phyloP scores from a whole-genome alignment of 139 green algal species.

The Gonium pectorale region DNA sequence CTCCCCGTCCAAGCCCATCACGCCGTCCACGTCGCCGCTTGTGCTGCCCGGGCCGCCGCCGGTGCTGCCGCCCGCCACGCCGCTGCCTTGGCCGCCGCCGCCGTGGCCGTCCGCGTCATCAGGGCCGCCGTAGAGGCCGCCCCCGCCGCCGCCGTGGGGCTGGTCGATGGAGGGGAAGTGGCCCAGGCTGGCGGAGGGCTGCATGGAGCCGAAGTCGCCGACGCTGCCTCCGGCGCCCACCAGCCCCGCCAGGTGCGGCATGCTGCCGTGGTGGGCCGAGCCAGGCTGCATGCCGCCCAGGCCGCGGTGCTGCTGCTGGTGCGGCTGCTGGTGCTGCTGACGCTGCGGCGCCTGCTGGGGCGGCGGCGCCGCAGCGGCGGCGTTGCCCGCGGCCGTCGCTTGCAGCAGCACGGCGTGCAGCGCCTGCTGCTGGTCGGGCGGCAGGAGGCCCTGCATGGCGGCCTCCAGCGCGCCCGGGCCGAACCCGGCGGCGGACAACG shows the following conservation, averaged over 20 bases:
- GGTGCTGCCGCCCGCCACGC: neutral
- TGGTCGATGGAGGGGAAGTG: neutral
- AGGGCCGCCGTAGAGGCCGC: constrained; percentile 6
- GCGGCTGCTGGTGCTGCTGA: neutral
- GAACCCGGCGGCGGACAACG: constrained; percentile 16
- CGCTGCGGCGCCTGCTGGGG: neutral
- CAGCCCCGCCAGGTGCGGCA: neutral
- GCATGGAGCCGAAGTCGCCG: neutral
- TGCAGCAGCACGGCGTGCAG: constrained; percentile 58
- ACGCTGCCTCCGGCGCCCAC: constrained; percentile 2
- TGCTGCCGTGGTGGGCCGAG: constrained; percentile 12
- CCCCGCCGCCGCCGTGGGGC: neutral
- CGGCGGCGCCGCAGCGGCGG: neutral
- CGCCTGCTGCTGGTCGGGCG: constrained; percentile 60
- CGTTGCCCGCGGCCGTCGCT: constrained; percentile 15
- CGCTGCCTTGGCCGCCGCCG: neutral
- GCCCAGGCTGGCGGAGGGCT: neutral
- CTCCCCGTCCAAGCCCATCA: neutral
- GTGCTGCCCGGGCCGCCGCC: constrained; percentile 27
- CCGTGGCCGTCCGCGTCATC: constrained; percentile 35
- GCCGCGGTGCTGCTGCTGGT: neutral
- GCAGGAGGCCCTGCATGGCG: constrained; percentile 45
- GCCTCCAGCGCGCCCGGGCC: constrained; percentile 10
- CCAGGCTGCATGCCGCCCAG: neutral
- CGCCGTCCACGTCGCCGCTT: neutral